Evolutionary conservation across 2,329 filamentous ascomycete genomes (phyloP).

Genomic region (Talaromyces sp.): DNA sequence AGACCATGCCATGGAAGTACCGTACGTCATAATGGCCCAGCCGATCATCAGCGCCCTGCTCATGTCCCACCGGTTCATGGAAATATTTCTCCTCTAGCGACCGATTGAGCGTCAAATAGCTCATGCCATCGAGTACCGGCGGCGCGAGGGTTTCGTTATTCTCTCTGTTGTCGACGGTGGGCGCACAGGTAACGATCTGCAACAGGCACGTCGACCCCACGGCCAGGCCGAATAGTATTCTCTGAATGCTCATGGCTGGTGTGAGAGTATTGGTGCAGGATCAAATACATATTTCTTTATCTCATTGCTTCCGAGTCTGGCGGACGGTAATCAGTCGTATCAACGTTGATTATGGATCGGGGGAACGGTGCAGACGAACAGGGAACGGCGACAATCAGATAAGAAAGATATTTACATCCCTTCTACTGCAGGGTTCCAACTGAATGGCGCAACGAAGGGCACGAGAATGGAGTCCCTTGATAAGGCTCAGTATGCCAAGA

Average conservation of each 20-base stretch:
- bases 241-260: constrained; percentile 8
- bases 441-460: background rate
- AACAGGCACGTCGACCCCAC: constrained; percentile 3
- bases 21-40: constrained; percentile 72
- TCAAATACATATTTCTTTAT: background rate
- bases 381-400: background rate
- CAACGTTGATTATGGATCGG: background rate
- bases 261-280: background rate
- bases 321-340: background rate
- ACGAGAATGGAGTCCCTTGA: constrained; percentile 5
- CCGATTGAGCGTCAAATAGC: constrained; percentile 10
- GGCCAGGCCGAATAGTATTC: background rate
- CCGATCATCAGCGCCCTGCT: constrained; percentile 51
- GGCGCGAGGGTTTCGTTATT: background rate
- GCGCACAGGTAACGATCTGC: constrained; percentile 8
- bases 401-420: background rate
- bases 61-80: constrained; percentile 50
- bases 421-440: background rate
- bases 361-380: background rate
- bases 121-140: constrained; percentile 14
- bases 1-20: constrained; percentile 63
- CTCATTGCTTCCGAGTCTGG: background rate
- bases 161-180: background rate
- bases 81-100: constrained; percentile 58
- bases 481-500: constrained; percentile 5